Conservation (phyloP, 257 asterid species). For the Scutellaria galericulata region DNA sequence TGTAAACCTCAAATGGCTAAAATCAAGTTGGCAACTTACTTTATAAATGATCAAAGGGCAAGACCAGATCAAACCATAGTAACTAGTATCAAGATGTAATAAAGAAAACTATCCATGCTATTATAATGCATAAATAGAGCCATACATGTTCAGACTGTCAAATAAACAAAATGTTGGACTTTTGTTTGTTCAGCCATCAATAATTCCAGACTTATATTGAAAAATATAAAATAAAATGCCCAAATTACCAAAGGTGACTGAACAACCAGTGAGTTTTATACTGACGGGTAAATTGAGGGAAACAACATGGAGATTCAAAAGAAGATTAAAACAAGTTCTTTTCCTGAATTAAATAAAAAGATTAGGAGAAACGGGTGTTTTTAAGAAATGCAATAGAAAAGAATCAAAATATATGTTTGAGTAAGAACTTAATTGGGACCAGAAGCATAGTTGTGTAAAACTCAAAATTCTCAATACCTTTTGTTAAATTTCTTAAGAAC, state of each 20-base stretch:
- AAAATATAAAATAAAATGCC: background rate
- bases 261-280: slow-evolving; percentile 10
- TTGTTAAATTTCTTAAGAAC: background rate
- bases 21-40: background rate
- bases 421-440: slow-evolving; percentile 7
- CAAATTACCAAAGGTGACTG: background rate
- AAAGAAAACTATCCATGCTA: background rate
- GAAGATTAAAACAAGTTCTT: slow-evolving; percentile 11
- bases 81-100: background rate
- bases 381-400: slow-evolving; percentile 1
- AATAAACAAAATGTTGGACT: slow-evolving; percentile 1
- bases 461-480: background rate
- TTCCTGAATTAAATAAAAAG: slow-evolving; percentile 2
- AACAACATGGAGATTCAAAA: background rate
- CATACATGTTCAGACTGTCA: background rate
- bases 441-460: slow-evolving; percentile 17
- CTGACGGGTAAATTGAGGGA: slow-evolving; percentile 17
- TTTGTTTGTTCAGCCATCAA: slow-evolving; percentile 11
- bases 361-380: slow-evolving; percentile 2
- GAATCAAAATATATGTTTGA: background rate
- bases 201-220: background rate
- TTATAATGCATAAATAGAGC: background rate
- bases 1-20: slow-evolving; percentile 16
- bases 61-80: slow-evolving; percentile 1
- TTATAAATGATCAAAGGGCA: slow-evolving; percentile 11